phyloP scores from a whole-genome alignment of 2,329 filamentous ascomycete genomes.

The Cladosporium oxysporum region DNA sequence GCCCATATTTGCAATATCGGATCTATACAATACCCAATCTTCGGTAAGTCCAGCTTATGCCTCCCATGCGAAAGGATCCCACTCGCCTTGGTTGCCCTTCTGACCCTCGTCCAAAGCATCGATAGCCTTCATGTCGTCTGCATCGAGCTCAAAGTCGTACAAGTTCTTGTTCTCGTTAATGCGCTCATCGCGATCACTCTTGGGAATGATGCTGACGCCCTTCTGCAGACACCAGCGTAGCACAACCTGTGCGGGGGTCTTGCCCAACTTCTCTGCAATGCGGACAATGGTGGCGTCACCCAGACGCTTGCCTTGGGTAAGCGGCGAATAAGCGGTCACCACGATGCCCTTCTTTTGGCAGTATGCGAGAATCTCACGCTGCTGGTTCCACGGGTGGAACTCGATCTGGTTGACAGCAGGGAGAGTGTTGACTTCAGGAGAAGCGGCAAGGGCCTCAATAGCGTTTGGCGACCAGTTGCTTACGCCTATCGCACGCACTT shows the following conservation, averaged over 20 bases:
- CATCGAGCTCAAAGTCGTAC: conserved; percentile 40
- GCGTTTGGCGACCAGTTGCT: conserved; percentile 52
- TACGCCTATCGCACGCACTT: conserved; percentile 53
- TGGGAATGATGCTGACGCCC: conserved; percentile 56
- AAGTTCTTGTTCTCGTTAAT: conserved; percentile 41
- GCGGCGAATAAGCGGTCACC: conserved; percentile 66
- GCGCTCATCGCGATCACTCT: conserved; percentile 40
- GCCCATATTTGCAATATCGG: not conserved
- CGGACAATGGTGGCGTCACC: conserved; percentile 64
- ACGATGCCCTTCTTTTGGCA: conserved; percentile 70
- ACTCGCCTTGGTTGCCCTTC: conserved; percentile 23
- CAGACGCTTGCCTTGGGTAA: conserved; percentile 64
- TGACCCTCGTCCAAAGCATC: conserved; percentile 37
- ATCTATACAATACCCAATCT: not conserved
- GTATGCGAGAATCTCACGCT: conserved; percentile 70
- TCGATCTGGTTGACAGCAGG: conserved; percentile 58
- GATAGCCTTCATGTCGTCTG: conserved; percentile 38
- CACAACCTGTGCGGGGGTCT: conserved; percentile 71
- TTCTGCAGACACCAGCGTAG: conserved; percentile 79
- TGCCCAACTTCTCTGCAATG: conserved; percentile 68
- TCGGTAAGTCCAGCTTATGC: not conserved
- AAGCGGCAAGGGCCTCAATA: conserved; percentile 50
- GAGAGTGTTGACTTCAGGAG: conserved; percentile 19
- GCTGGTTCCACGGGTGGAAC: conserved; percentile 70
- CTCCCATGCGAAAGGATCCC: conserved; percentile 26